Percentiles rank a stretch among this genome's conserved stretches.
Conservation (phyloP, 768 basidiomycete species). For the Panellus pusillus region DNA sequence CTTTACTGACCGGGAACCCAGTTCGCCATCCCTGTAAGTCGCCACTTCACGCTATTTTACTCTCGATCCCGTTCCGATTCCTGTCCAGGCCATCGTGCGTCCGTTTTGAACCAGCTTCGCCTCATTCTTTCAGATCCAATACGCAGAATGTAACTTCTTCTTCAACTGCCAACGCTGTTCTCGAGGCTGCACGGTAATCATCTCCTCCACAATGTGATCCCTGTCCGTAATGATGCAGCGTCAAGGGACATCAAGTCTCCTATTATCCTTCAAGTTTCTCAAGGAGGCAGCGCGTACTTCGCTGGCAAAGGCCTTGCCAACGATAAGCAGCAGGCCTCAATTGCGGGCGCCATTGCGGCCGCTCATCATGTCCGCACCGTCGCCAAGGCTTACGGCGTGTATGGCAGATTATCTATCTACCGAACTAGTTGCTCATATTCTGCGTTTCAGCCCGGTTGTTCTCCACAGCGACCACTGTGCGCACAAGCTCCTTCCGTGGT, state of each 20-base stretch:
- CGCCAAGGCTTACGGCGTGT: slow-evolving; percentile 92
- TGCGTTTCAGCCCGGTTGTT: slow-evolving; percentile 75
- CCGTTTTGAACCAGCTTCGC: slow-evolving; percentile 9
- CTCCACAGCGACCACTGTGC: slow-evolving; percentile 99
- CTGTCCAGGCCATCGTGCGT: slow-evolving; percentile 72
- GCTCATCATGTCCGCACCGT: slow-evolving; percentile 90
- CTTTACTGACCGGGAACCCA: slow-evolving; percentile 28
- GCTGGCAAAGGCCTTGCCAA: slow-evolving; percentile 96
- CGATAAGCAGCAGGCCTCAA: slow-evolving; percentile 93
- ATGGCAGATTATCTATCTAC: slow-evolving; percentile 33
- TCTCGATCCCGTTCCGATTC: slow-evolving; percentile 4
- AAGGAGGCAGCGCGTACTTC: slow-evolving; percentile 95
- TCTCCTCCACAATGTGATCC: slow-evolving; percentile 2
- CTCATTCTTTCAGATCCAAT: slow-evolving; percentile 3
- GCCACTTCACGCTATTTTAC: background rate
- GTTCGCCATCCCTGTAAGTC: slow-evolving; percentile 85
- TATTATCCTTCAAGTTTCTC: slow-evolving; percentile 96
- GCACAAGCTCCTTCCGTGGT: slow-evolving; percentile 96
- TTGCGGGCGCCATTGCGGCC: slow-evolving; percentile 88
- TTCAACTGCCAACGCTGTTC: slow-evolving; percentile 88
- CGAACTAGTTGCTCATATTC: background rate
- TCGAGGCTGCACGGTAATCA: slow-evolving; percentile 88
- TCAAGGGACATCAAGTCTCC: slow-evolving; percentile 91
- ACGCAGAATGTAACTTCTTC: slow-evolving; percentile 93
- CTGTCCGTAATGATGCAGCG: background rate